Evolutionary conservation across 1,139 yeast genomes (phyloP).

Genomic region (Schwanniomyces etchellsii): DNA sequence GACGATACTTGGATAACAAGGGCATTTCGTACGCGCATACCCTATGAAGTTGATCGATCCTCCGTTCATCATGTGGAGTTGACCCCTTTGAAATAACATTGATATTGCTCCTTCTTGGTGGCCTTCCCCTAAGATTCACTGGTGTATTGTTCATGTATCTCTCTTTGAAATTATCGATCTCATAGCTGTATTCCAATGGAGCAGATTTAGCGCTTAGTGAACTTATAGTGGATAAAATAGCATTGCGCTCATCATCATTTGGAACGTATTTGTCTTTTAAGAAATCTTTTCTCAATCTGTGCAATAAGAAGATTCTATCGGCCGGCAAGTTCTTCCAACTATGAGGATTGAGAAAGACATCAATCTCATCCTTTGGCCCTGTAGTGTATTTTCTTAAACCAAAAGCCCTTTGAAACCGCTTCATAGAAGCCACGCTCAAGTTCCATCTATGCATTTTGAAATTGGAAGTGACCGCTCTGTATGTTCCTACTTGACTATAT

Average conservation of each 20-base stretch:
- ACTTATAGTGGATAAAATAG: slow-evolving; percentile 38
- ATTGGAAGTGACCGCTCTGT: no score
- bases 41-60: slow-evolving; percentile 53
- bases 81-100: slow-evolving; percentile 32
- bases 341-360: slow-evolving; percentile 51
- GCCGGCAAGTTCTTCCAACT: slow-evolving; percentile 68
- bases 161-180: slow-evolving; percentile 42
- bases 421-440: no score
- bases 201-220: slow-evolving; percentile 29
- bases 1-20: slow-evolving; percentile 67
- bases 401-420: no score
- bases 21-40: slow-evolving; percentile 93
- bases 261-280: slow-evolving; percentile 57
- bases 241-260: slow-evolving; percentile 42
- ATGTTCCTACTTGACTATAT: no score
- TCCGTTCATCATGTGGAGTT: slow-evolving; percentile 33
- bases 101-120: slow-evolving; percentile 37
- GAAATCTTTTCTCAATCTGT: slow-evolving; percentile 49
- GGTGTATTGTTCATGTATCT: slow-evolving; percentile 42
- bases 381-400: background rate
- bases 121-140: slow-evolving; percentile 30
- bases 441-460: no score
- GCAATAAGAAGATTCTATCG: slow-evolving; percentile 55
- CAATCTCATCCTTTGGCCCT: slow-evolving; percentile 11
- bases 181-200: slow-evolving; percentile 38